phyloP scores from a whole-genome alignment of 176 grass and related monocot species.

The Oryza coarctata region DNA sequence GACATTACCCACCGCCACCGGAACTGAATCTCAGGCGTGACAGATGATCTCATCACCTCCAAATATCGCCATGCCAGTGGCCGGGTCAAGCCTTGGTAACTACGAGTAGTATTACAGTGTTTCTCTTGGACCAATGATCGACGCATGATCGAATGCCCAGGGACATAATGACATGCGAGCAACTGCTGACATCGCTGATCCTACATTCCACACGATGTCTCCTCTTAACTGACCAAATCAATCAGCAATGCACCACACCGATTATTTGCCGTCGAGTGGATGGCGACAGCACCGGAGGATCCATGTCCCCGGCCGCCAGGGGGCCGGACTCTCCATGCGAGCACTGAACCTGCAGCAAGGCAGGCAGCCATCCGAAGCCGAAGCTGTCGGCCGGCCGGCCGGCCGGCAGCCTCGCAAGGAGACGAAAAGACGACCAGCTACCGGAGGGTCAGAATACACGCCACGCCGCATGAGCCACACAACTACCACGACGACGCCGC shows the following conservation, averaged over 20 bases:
- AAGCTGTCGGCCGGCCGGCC: conserved; percentile 30
- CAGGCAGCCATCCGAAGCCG: neutral
- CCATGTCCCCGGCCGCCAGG: neutral
- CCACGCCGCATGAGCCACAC: neutral
- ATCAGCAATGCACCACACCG: too few relatives aligned
- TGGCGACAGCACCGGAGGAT: too few relatives aligned
- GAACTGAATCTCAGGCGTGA: too few relatives aligned
- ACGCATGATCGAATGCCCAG: neutral
- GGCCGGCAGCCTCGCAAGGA: neutral
- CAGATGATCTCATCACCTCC: too few relatives aligned
- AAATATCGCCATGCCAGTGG: too few relatives aligned
- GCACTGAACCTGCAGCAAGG: conserved; percentile 26
- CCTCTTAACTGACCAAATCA: too few relatives aligned
- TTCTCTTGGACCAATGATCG: too few relatives aligned
- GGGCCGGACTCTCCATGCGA: neutral
- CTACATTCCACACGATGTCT: too few relatives aligned
- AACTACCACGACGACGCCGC: neutral
- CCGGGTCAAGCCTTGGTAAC: too few relatives aligned
- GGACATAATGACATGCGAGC: neutral
- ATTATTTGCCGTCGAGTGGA: too few relatives aligned
- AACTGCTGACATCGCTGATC: neutral
- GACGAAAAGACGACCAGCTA: conserved; percentile 30
- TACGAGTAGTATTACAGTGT: too few relatives aligned
- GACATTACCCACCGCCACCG: too few relatives aligned
- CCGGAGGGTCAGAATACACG: neutral